These are phyloP conservation scores for Eucalyptus sp. DNA, from an alignment of 345 rosid genomes.

Conservation along the genomic window DNA sequence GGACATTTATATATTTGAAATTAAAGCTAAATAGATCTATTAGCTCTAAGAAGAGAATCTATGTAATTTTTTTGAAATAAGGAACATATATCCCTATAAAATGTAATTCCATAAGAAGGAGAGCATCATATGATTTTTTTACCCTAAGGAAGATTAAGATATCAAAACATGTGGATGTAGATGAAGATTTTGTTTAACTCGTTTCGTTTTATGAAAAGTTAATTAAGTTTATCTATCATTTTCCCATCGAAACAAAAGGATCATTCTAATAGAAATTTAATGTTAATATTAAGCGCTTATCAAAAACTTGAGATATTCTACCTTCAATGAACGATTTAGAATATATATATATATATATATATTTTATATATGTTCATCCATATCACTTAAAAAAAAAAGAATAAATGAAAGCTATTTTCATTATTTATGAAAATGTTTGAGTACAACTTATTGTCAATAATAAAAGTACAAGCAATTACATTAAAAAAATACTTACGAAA, in stretches of 20 bases:
- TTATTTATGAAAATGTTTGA: not conserved
- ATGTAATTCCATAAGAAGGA: not conserved
- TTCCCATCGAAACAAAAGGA: not conserved
- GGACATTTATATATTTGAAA: not conserved
- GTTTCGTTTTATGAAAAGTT: not conserved
- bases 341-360: no score
- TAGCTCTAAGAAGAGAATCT: not conserved
- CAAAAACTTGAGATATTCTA: not conserved
- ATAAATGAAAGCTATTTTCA: not conserved
- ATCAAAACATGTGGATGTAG: fast-evolving
- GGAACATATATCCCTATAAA: not conserved
- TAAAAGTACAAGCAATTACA: no score
- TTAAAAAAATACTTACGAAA: no score
- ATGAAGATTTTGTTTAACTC: not conserved
- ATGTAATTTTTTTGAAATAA: not conserved
- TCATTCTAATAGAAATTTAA: not conserved
- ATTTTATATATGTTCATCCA: no score
- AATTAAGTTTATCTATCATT: not conserved
- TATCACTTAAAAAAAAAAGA: not conserved
- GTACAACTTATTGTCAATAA: no score
- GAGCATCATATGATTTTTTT: not conserved
- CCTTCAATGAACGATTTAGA: no score
- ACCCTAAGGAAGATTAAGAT: not conserved
- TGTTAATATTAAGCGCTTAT: not conserved
- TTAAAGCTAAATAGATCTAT: not conserved